Base-by-base conservation (phyloP, 805 yeast genomes). In the Pichia rugopelliculosa region DNA sequence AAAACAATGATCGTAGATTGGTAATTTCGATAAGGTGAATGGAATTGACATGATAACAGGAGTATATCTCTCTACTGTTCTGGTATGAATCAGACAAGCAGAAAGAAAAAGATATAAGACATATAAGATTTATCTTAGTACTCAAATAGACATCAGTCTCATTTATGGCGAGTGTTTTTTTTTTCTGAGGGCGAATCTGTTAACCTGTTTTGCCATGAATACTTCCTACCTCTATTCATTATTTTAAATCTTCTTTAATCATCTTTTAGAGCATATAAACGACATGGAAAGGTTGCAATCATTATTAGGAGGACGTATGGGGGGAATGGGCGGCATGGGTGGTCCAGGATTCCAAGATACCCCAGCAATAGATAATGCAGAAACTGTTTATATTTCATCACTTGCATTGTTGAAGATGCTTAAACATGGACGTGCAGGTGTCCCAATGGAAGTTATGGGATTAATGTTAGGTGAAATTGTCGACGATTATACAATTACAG, bases 391-490 rank as follows among this genome's bases (percentile, higher is more conserved):
- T 68, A 89, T 93, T 47, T 93, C 99, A 37, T 89, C 97, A 36
- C 76, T 93, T 59, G 99, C 99, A 3, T 71, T 93, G 45, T 74
- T 93, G 53, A 93, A 93, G 70, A 93, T 93, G 99, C 79, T 93
- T 60, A 91, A 90, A 66, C 99, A 93, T 64, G 98, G 98, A 34
- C 77, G 98, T 62, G 91, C 93, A 2, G 93, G 95, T 65, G 82
- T 77, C 45, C 82, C 82, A n/a, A 76, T 77, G 82, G 82, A 76
- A 63, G 83, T 77, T 45, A 93, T 93, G 99, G 99, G 99, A 3
- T 74, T 93, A 55, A 93, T 93, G 99, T 76, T 95, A 52, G 99
- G 99, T 41, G 97, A 91, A 57, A 91, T 93, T 68, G 93, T 93
- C 24, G 99, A 93, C 65, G 98, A 93, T 52, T 91, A 85, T 67